Conservation (phyloP, 2,329 filamentous ascomycete genomes). For the Chrysosporium keratinophilum region DNA sequence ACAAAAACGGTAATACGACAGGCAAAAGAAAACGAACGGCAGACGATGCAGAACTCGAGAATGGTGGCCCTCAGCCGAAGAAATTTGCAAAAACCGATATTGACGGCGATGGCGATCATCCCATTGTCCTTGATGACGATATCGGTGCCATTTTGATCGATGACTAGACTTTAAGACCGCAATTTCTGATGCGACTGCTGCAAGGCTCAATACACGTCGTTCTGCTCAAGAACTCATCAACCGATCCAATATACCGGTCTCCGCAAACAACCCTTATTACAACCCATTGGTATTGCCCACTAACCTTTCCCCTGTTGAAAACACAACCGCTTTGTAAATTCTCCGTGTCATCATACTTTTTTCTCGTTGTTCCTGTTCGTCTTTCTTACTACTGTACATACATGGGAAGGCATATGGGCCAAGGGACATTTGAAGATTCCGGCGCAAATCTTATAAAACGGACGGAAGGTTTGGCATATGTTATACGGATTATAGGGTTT, state of each 20-base stretch:
- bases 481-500: too few species aligned
- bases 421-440: background rate
- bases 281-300: background rate
- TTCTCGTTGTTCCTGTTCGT: background rate
- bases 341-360: background rate
- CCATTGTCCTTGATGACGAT: conserved; percentile 40
- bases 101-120: conserved; percentile 33
- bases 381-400: background rate
- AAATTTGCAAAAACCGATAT: conserved; percentile 28
- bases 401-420: background rate
- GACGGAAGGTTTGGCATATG: background rate
- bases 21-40: conserved; percentile 39
- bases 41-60: conserved; percentile 31
- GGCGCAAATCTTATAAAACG: conserved; percentile 1
- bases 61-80: conserved; percentile 35
- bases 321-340: background rate
- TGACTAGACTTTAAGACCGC: conserved; percentile 36
- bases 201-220: background rate
- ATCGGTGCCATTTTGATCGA: conserved; percentile 56
- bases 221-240: background rate
- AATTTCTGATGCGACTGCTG: background rate
- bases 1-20: conserved; percentile 18
- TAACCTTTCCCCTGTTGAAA: background rate
- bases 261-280: too few species aligned
- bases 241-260: too few species aligned